These are phyloP conservation scores for Lodderomyces elongisporus DNA, from an alignment of 1,139 yeast species.

Conservation along the genomic window DNA sequence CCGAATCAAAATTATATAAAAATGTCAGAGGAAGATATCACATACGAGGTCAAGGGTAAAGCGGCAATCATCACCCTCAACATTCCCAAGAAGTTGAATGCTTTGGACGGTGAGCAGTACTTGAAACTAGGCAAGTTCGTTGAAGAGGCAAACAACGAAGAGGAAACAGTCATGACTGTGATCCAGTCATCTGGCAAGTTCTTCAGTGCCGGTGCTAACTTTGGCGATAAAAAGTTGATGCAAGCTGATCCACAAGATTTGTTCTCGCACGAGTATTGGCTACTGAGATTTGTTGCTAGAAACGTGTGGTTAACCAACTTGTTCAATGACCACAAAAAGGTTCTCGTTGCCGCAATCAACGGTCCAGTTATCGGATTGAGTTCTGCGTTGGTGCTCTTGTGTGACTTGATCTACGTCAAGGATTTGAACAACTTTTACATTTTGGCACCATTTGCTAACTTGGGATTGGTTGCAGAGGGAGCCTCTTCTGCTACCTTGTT, in stretches of 20 bases:
- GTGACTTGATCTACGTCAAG: constrained; percentile 71
- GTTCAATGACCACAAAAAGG: constrained; percentile 67
- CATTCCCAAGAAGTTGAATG: constrained; percentile 59
- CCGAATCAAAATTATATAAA: too few relatives aligned
- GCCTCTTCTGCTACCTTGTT: constrained; percentile 68
- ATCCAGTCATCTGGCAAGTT: constrained; percentile 69
- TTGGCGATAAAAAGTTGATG: constrained; percentile 30
- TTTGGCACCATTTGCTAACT: constrained; percentile 74
- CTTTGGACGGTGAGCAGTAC: constrained; percentile 66
- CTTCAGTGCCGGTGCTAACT: constrained; percentile 86
- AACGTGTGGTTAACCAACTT: constrained; percentile 66
- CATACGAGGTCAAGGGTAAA: constrained; percentile 50
- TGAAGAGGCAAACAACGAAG: constrained; percentile 63
- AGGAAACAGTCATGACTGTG: constrained; percentile 60
- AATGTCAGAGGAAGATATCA: constrained; percentile 38
- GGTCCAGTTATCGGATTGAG: constrained; percentile 86
- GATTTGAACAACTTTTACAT: constrained; percentile 54
- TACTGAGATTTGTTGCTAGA: constrained; percentile 58
- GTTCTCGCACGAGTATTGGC: constrained; percentile 51
- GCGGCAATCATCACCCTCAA: constrained; percentile 66
- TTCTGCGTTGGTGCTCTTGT: constrained; percentile 67
- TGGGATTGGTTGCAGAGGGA: constrained; percentile 85
- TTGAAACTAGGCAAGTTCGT: constrained; percentile 55
- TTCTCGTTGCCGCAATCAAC: constrained; percentile 70
- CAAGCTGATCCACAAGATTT: constrained; percentile 21